These are phyloP conservation scores for Alternaria sp. DNA, from an alignment of 2,329 filamentous ascomycete species.

Conservation along the genomic window DNA sequence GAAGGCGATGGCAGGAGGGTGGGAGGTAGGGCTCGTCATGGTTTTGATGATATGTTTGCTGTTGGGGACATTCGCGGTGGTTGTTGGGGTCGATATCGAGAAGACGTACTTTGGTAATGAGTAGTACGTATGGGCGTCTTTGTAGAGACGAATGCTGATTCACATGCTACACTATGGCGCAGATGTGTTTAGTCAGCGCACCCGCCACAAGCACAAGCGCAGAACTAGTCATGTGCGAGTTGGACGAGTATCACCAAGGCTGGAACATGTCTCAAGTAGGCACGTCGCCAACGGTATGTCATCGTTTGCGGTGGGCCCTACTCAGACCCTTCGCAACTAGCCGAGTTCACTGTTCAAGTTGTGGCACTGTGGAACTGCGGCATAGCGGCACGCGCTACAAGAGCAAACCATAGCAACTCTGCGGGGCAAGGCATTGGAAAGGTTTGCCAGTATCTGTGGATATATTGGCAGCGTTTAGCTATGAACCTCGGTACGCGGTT, in stretches of 20 bases:
- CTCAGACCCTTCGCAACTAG: constrained; percentile 1
- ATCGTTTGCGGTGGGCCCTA: not conserved
- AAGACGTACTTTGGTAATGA: constrained; percentile 17
- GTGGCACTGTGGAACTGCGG: not conserved
- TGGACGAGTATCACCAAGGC: not conserved
- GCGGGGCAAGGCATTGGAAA: not conserved
- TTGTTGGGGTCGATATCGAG: constrained; percentile 30
- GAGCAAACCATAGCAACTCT: not conserved
- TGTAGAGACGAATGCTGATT: not conserved
- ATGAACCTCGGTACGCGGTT: not conserved
- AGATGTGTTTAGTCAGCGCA: not conserved
- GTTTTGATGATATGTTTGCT: constrained; percentile 51
- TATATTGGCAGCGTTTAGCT: not conserved
- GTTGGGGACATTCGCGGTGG: constrained; percentile 27
- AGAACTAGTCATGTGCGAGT: not conserved
- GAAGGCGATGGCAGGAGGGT: constrained; percentile 66
- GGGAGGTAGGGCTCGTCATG: constrained; percentile 64
- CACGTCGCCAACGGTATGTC: not conserved
- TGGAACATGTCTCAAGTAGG: not conserved
- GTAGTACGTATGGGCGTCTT: not conserved
- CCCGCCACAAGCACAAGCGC: not conserved
- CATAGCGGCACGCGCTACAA: not conserved
- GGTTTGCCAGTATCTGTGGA: not conserved
- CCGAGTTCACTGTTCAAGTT: not conserved
- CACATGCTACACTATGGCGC: not conserved